These are phyloP conservation scores for Pyrenochaeta sp. DNA, from an alignment of 2,329 filamentous ascomycete genomes.

Conservation along the genomic window DNA sequence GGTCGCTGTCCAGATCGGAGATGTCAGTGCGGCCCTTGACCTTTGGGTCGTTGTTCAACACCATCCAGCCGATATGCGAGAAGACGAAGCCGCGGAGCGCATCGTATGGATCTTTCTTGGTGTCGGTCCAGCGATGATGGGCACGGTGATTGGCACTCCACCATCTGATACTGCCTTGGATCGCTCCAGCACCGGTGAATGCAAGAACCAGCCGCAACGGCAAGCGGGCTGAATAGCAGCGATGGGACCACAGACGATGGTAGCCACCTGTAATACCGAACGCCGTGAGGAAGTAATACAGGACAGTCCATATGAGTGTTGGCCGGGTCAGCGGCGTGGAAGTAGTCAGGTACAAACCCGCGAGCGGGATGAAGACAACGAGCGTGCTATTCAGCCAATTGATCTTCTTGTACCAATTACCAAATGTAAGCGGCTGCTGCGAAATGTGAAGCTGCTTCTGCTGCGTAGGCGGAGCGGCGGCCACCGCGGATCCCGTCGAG, in stretches of 20 bases:
- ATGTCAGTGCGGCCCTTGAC: slow-evolving; percentile 58
- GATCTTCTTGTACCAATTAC: slow-evolving; percentile 88
- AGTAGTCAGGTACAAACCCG: slow-evolving; percentile 75
- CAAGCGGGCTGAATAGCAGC: slow-evolving; percentile 52
- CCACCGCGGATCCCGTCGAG: background rate
- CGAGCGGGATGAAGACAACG: slow-evolving; percentile 77
- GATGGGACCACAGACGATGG: slow-evolving; percentile 75
- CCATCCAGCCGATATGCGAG: slow-evolving; percentile 59
- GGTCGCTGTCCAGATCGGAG: slow-evolving; percentile 58
- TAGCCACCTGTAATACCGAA: slow-evolving; percentile 67
- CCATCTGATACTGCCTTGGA: slow-evolving; percentile 58
- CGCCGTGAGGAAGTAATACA: slow-evolving; percentile 83
- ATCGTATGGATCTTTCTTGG: slow-evolving; percentile 58
- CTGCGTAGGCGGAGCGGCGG: background rate
- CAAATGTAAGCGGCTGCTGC: slow-evolving; percentile 28
- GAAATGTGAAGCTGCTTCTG: slow-evolving; percentile 24
- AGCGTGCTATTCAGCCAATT: slow-evolving; percentile 89
- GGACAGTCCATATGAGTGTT: slow-evolving; percentile 74
- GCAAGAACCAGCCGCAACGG: slow-evolving; percentile 57
- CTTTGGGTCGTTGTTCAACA: slow-evolving; percentile 60
- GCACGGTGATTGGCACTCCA: slow-evolving; percentile 59
- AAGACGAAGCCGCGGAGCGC: slow-evolving; percentile 58
- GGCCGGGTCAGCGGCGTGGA: slow-evolving; percentile 77
- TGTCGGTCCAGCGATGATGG: slow-evolving; percentile 60
- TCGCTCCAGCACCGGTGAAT: slow-evolving; percentile 54